Conservation (phyloP, 768 basidiomycete genomes). For the Glaciozyma martinii region DNA sequence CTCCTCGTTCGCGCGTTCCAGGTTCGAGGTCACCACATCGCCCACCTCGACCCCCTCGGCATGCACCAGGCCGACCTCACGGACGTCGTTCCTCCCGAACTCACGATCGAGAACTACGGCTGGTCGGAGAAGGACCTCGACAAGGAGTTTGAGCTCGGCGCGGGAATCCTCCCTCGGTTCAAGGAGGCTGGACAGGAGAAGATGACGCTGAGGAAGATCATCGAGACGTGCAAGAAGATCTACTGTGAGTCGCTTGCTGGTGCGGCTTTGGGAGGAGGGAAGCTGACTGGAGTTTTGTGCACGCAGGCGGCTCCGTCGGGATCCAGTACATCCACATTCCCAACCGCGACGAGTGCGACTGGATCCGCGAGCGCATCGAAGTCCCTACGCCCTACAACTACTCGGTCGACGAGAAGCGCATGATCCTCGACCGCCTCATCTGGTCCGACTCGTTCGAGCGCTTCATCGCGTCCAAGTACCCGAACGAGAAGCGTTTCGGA, state of each 20-base stretch:
- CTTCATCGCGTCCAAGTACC: slow-evolving; percentile 96
- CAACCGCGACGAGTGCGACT: slow-evolving; percentile 97
- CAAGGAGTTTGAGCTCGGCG: slow-evolving; percentile 87
- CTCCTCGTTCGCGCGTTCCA: slow-evolving; percentile 96
- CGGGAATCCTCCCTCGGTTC: slow-evolving; percentile 93
- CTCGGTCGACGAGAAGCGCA: slow-evolving; percentile 93
- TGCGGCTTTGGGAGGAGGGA: background rate
- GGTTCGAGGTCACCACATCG: slow-evolving; percentile 94
- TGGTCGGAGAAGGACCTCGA: slow-evolving; percentile 90
- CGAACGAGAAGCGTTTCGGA: slow-evolving; percentile 99
- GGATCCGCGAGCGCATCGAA: slow-evolving; percentile 94
- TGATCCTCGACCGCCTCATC: slow-evolving; percentile 97
- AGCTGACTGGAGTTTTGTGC: background rate
- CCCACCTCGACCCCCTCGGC: slow-evolving; percentile 89
- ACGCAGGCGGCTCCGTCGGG: slow-evolving; percentile 69
- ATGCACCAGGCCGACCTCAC: slow-evolving; percentile 83
- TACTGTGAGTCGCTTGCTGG: slow-evolving; percentile 60
- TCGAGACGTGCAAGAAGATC: slow-evolving; percentile 77
- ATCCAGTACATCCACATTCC: slow-evolving; percentile 93
- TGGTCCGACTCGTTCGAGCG: slow-evolving; percentile 99
- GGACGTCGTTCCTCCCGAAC: slow-evolving; percentile 68
- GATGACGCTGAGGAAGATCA: slow-evolving; percentile 85
- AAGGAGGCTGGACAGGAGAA: slow-evolving; percentile 73
- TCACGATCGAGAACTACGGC: slow-evolving; percentile 87
- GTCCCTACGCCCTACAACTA: slow-evolving; percentile 96